Evolutionary conservation across 78 protist species (phyloP).

Genomic region (Neovahlkampfia damariscottae): DNA sequence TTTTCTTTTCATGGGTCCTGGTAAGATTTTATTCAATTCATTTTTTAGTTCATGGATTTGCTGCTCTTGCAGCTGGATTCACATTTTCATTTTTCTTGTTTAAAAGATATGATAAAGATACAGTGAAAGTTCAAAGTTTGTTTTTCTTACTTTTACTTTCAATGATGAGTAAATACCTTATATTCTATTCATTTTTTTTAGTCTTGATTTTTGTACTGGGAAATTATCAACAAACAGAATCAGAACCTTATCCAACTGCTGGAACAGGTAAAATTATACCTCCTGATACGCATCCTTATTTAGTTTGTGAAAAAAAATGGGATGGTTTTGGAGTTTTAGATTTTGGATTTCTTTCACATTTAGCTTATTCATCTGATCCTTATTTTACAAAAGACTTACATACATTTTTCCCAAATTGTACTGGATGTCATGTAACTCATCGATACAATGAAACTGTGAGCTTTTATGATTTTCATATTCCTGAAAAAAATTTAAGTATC

Average conservation of each 20-base stretch:
- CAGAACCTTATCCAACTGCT: too few species aligned
- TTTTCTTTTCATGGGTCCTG: too few species aligned
- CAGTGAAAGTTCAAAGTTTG: background rate
- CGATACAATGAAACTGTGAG: constrained; percentile 1
- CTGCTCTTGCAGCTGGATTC: background rate
- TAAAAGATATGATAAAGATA: background rate
- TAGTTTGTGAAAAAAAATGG: background rate
- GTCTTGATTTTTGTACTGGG: background rate
- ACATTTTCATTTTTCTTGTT: background rate
- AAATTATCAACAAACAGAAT: background rate
- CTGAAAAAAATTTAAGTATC: background rate
- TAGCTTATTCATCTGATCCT: background rate
- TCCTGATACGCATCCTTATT: background rate
- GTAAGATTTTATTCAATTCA: too few species aligned
- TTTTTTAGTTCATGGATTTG: too few species aligned
- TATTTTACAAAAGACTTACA: background rate
- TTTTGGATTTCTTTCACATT: background rate
- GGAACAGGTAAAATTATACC: background rate
- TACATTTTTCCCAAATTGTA: background rate
- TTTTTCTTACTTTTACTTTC: background rate
- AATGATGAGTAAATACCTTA: background rate
- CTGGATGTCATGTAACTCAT: background rate
- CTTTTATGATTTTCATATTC: background rate
- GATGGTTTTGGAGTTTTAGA: background rate
- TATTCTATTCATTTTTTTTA: background rate